Percentiles rank a stretch among this genome's conserved stretches.
Evolutionary conservation across 2,329 filamentous ascomycete genomes (phyloP).

Genomic region (Reticulascus tulasneorum): DNA sequence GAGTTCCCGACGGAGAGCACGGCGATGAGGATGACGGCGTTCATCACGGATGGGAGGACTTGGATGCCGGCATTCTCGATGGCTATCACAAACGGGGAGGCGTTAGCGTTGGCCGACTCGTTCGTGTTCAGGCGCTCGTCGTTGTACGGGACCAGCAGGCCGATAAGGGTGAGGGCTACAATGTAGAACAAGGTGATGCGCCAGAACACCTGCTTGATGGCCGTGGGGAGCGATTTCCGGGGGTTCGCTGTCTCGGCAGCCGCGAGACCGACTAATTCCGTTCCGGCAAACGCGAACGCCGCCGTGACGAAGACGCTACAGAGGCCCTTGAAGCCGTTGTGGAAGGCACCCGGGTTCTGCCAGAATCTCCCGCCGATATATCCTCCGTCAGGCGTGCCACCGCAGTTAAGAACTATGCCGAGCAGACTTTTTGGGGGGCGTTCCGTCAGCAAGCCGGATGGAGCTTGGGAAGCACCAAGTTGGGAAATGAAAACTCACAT

Average conservation of each 20-base stretch:
- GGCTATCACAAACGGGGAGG: constrained; percentile 91
- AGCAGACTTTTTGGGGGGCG: too few species aligned
- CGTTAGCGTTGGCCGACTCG: constrained; percentile 53
- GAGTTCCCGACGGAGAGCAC: constrained; percentile 91
- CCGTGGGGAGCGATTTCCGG: constrained; percentile 75
- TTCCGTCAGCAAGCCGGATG: neutral
- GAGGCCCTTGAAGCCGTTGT: constrained; percentile 80
- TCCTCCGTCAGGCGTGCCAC: constrained; percentile 66
- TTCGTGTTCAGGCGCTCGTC: constrained; percentile 52
- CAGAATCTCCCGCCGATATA: constrained; percentile 82
- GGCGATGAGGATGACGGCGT: constrained; percentile 87
- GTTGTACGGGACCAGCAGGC: constrained; percentile 74
- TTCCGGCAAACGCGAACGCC: constrained; percentile 72
- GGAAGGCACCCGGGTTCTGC: constrained; percentile 75
- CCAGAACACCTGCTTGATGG: constrained; percentile 94
- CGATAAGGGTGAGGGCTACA: constrained; percentile 74
- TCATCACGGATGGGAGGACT: constrained; percentile 84
- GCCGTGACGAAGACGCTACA: constrained; percentile 75
- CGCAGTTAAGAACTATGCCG: constrained; percentile 80
- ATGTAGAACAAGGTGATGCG: constrained; percentile 89
- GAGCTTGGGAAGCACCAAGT: too few species aligned
- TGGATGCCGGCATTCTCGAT: constrained; percentile 80
- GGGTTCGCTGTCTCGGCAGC: constrained; percentile 78
- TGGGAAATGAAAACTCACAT: constrained; percentile 55
- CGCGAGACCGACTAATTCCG: constrained; percentile 71